Conservation (phyloP, 2,329 filamentous ascomycete species). For the Cladosporium phlei region DNA sequence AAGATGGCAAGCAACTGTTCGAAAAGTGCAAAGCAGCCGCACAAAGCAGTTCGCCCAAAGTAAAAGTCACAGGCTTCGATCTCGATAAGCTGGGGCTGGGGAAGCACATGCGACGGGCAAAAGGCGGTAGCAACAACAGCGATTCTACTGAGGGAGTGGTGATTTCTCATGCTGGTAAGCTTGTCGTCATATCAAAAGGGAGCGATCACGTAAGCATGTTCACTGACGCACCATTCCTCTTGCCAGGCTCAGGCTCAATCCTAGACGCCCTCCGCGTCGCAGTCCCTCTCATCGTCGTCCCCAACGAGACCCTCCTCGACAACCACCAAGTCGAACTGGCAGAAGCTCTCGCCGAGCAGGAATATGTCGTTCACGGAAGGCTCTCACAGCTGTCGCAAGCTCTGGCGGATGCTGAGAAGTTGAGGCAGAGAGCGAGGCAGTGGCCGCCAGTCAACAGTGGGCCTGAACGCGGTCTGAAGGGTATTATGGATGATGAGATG, state of each 20-base stretch:
- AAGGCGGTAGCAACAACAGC: slow-evolving; percentile 30
- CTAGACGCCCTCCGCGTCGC: slow-evolving; percentile 72
- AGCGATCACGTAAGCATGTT: background rate
- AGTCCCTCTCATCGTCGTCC: slow-evolving; percentile 79
- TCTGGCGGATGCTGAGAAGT: slow-evolving; percentile 45
- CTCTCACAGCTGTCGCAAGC: slow-evolving; percentile 52
- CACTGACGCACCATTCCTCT: too few relatives aligned
- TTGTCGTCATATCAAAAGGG: background rate
- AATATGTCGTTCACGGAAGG: slow-evolving; percentile 69
- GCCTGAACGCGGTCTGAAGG: slow-evolving; percentile 42
- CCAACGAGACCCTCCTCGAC: slow-evolving; percentile 74
- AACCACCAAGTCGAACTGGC: slow-evolving; percentile 92
- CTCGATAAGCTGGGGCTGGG: slow-evolving; percentile 60
- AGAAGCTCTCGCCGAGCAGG: slow-evolving; percentile 64
- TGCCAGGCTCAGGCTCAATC: slow-evolving; percentile 83
- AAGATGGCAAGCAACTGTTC: slow-evolving; percentile 55
- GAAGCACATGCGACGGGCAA: slow-evolving; percentile 53
- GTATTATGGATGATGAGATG: slow-evolving; percentile 55
- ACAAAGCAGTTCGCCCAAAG: slow-evolving; percentile 26
- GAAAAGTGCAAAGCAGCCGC: slow-evolving; percentile 29
- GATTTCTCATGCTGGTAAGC: slow-evolving; percentile 76
- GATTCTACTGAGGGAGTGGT: slow-evolving; percentile 62
- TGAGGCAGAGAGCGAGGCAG: slow-evolving; percentile 38
- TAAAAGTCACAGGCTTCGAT: slow-evolving; percentile 59
- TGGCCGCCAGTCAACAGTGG: slow-evolving; percentile 50